These are phyloP conservation scores for Pinus albicaulis DNA, from an alignment of 75 land plant species.

Conservation along the genomic window DNA sequence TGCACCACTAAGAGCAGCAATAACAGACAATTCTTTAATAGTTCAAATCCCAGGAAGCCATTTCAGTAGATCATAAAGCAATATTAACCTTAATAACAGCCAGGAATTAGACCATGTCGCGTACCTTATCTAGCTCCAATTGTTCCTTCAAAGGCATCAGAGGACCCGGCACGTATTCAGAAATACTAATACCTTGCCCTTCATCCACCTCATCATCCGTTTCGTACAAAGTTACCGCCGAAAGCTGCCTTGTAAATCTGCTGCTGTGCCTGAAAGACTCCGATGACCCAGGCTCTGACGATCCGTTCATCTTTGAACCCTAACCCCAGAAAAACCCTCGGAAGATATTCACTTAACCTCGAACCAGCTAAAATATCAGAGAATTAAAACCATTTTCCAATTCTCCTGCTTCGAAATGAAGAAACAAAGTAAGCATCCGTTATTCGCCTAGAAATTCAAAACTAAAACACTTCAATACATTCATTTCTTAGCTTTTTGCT, in stretches of 20 bases:
- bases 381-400: no score
- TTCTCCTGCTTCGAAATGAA: no score
- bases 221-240: neutral
- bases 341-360: no score
- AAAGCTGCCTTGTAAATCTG: neutral
- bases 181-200: conserved; percentile 11
- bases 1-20: neutral
- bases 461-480: neutral
- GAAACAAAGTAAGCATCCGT: no score
- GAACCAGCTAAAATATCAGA: no score
- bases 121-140: conserved; percentile 74
- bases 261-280: neutral
- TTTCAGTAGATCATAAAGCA: neutral
- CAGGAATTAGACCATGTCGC: neutral
- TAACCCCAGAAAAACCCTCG: neutral
- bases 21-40: neutral
- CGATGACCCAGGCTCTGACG: neutral
- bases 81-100: neutral
- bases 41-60: neutral
- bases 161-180: conserved; percentile 51
- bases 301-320: neutral
- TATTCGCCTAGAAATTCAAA: neutral
- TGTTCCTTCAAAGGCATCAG: conserved; percentile 63
- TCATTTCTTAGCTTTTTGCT: no score
- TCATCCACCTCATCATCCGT: conserved; percentile 22